Conservation (phyloP, 2,329 filamentous ascomycete genomes). For the Macrophomina phaseolina region DNA sequence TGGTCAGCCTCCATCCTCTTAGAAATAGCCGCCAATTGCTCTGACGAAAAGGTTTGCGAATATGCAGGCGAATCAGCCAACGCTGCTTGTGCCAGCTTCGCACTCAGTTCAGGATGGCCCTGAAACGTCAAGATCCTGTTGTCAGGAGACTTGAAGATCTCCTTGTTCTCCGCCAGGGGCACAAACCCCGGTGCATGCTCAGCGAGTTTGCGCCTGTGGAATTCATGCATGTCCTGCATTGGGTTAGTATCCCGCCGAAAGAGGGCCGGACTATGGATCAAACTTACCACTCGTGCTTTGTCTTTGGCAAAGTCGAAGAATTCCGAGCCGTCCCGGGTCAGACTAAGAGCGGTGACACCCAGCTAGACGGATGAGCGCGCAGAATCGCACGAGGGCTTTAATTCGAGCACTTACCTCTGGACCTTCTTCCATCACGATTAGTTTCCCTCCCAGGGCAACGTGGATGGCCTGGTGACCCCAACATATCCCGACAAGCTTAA, state of each 20-base stretch:
- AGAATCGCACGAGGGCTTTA: neutral
- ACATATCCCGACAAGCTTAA: conserved; percentile 23
- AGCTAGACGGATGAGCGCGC: neutral
- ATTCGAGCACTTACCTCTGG: conserved; percentile 14
- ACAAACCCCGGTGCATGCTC: conserved; percentile 20
- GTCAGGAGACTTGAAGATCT: conserved; percentile 22
- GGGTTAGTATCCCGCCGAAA: neutral
- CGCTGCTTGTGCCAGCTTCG: conserved; percentile 15
- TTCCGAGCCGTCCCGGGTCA: conserved; percentile 5
- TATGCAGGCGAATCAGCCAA: conserved; percentile 19
- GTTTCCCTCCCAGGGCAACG: conserved; percentile 21
- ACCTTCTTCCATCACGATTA: conserved; percentile 15
- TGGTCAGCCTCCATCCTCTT: conserved; percentile 15
- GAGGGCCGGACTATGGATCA: neutral
- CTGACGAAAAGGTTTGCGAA: conserved; percentile 1
- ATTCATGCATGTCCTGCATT: conserved; percentile 20
- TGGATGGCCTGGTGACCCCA: conserved; percentile 27
- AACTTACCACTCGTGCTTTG: neutral
- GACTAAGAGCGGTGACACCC: conserved; percentile 3
- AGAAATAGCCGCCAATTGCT: neutral
- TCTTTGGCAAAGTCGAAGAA: conserved; percentile 25
- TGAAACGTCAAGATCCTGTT: conserved; percentile 27
- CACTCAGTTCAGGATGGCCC: conserved; percentile 27
- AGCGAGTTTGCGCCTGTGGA: conserved; percentile 24
- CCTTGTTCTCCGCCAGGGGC: conserved; percentile 13